Base-by-base conservation (phyloP, 306 rosid genomes). In the Vigna reflexopilosa region DNA sequence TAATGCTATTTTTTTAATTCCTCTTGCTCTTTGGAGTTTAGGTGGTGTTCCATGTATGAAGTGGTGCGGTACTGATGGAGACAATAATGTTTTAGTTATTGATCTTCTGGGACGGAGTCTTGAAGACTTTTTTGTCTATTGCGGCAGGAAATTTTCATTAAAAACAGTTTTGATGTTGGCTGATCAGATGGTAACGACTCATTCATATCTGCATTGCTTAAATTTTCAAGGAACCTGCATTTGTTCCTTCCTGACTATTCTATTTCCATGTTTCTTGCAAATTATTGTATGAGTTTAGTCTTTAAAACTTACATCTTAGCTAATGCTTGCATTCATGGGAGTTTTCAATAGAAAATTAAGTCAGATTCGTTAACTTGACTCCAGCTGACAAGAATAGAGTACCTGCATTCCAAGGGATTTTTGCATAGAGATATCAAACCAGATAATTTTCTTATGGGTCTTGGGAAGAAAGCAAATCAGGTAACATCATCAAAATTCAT, bases 401-500 rank as follows among this genome's bases (percentile, higher is more conserved):
- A 85, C 61, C 15, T 88, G 63, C 96, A 91, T 71, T 87, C 96
- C 44, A 88, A 84, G 83, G 93, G 93, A 42, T 96, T 81, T 84
- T 83, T 96, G 90, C 99, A 96, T 45, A 91, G 99, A 89, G 99
- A 96, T 56, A 93, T 96, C 56, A 96, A 96, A 80, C 98, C 99
- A 52, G 99, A 96, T 88, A 96, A 96, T 83, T 96, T 93, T 84
- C 96, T 96, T 54, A 91, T 93, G 98, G 98, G 99, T 68, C 91
- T 91, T 74, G 97, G 98, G 69, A 93, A 91, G 77, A 96, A 86
- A 88, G 91, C 98, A 76, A 93, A 78, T 81, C 94, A 90, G 98
- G 99, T 96, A 84, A 65, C 59, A 42, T 67, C 34, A 58, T 44
- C 62, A 15, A 65, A 20, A 51, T 67, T 72, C 19, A 22, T 80